Evolutionary conservation across 441 rosid genomes (phyloP).

Genomic region (Pelargonium cotyledonis): DNA sequence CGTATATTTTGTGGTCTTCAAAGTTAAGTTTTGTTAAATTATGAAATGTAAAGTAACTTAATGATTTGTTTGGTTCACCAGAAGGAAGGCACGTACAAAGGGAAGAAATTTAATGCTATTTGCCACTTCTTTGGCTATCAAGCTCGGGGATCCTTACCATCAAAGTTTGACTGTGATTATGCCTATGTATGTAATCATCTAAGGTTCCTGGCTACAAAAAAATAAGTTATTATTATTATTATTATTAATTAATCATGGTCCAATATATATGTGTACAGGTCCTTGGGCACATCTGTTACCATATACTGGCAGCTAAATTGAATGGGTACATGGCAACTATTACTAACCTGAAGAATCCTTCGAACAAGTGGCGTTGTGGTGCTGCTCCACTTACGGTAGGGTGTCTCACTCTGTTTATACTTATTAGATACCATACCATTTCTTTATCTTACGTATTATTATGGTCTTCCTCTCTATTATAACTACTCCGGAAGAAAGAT

Average conservation of each 20-base stretch:
- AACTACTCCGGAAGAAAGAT: not conserved
- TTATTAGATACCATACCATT: not conserved
- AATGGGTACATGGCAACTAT: conserved; percentile 97
- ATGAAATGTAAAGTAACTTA: conserved; percentile 1
- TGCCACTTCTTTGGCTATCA: conserved; percentile 99
- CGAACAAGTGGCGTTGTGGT: conserved; percentile 93
- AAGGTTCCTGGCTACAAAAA: not conserved
- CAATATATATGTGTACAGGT: conserved; percentile 40
- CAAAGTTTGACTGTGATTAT: conserved; percentile 94
- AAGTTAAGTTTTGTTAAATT: not conserved
- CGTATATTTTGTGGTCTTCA: not conserved
- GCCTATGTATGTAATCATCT: conserved; percentile 62
- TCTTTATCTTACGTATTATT: too few relatives aligned
- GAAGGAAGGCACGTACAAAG: conserved; percentile 96
- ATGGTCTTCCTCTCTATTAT: too few relatives aligned
- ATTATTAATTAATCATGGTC: too few relatives aligned
- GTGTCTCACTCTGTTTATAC: conserved; percentile 18
- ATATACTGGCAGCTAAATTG: conserved; percentile 87
- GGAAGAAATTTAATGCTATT: conserved; percentile 92
- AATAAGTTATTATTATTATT: not conserved
- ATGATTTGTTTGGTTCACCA: conserved; percentile 27
- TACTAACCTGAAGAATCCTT: conserved; percentile 87
- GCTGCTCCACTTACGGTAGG: conserved; percentile 92
- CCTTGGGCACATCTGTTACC: conserved; percentile 94
- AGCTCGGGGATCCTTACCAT: conserved; percentile 96